phyloP scores from a whole-genome alignment of 2,329 filamentous ascomycete species.

The Pyricularia sp. region DNA sequence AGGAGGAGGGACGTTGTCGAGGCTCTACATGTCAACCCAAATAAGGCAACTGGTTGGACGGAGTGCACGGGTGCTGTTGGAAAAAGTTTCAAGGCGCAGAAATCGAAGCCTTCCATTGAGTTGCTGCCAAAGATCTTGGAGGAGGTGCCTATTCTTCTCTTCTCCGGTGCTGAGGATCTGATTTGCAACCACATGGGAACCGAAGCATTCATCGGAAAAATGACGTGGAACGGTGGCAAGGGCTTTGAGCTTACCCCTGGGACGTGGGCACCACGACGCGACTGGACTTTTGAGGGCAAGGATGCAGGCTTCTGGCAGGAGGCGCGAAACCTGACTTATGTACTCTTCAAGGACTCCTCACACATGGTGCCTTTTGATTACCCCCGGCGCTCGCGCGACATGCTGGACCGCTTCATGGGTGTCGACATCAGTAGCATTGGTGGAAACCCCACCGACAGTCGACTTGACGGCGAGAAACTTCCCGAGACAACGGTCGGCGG shows the following conservation, averaged over 20 bases:
- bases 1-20: constrained; percentile 63
- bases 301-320: constrained; percentile 85
- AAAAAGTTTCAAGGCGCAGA: constrained; percentile 51
- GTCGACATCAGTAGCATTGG: constrained; percentile 87
- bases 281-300: constrained; percentile 89
- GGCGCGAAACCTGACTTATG: constrained; percentile 88
- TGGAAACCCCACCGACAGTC: constrained; percentile 62
- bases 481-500: constrained; percentile 65
- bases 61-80: constrained; percentile 80
- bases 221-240: constrained; percentile 83
- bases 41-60: constrained; percentile 77
- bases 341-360: constrained; percentile 87
- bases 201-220: constrained; percentile 76
- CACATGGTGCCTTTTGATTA: constrained; percentile 98
- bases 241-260: constrained; percentile 83
- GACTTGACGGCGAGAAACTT: constrained; percentile 74
- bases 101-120: constrained; percentile 59
- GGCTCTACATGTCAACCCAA: constrained; percentile 70
- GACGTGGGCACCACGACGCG: constrained; percentile 78
- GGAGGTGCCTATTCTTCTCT: constrained; percentile 68
- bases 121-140: constrained; percentile 68
- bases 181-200: constrained; percentile 98
- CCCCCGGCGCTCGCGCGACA: constrained; percentile 74
- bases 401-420: constrained; percentile 92
- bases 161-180: constrained; percentile 85